Base-by-base conservation (phyloP, 1,284 basidiomycete genomes). In the Lentinus polychrous region DNA sequence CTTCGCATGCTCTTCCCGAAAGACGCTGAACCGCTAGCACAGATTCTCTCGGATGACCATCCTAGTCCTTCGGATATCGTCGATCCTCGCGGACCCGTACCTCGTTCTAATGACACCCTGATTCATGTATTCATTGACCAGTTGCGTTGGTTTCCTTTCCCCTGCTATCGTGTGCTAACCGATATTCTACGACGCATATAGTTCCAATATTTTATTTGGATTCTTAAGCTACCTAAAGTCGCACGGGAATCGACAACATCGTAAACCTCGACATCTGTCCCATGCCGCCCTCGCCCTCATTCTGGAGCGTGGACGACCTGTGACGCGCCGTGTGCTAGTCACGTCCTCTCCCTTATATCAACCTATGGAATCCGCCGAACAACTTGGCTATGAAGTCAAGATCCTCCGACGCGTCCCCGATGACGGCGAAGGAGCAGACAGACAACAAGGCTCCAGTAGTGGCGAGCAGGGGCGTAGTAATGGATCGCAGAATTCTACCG, bases 91-190 rank as follows among this genome's bases (percentile, higher is more conserved):
- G 78, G 75, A 31, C 75, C 74, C 18, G 62, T 63, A n/a, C 70
- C 73, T 12, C 58, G 58, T 34, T 58, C 69, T 22, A 71, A 70
- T 36, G 82, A 86, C 57, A 75, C 78, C 10, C 63, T 83, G 53
- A 78, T 88, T 39, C 89, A 94, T 66, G 78, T 93, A 55, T 93
- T 92, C 65, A 76, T 94, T 53, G 91, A 94, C 64, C 87, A 93
- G 87, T 91, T 58, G 40, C 58, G 66, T 31, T 14, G 46, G 5
- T 27, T 41, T 45, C 18, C 49, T 54, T 50, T 46, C 37, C 12
- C 51, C 39, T 43, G 49, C 44, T 18, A 34, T 8, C 42, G 17
- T 22, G 36, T 43, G 34, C 40, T 34, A 10, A 39, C 45, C 23
- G 36, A 48, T 8, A 49, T 3, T 5, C 20, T 23, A 35, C 45